Evolutionary conservation across 78 protist species (phyloP).

Genomic region (Emiliania huxleyi): DNA sequence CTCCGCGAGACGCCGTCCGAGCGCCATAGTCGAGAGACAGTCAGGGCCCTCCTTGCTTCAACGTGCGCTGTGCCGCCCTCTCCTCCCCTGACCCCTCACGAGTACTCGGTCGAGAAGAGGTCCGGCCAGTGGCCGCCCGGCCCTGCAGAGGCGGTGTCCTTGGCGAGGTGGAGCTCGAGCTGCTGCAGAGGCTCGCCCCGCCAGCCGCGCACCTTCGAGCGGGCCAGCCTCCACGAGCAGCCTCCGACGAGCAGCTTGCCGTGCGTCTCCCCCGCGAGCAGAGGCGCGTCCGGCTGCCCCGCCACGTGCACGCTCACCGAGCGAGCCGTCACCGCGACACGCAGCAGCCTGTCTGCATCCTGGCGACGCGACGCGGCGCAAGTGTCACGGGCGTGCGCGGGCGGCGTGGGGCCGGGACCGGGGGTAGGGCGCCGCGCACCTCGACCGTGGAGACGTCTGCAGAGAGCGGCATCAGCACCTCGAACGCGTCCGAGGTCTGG

Average conservation of each 20-base stretch:
- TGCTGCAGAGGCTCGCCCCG: neutral
- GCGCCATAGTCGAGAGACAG: too few relatives aligned
- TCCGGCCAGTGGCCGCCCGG: neutral
- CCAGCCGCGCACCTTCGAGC: neutral
- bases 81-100: too few relatives aligned
- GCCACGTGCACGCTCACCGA: neutral
- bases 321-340: neutral
- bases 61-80: too few relatives aligned
- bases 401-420: too few relatives aligned
- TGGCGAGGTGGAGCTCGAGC: neutral
- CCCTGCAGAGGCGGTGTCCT: neutral
- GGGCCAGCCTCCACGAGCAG: neutral
- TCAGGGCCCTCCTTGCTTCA: too few relatives aligned
- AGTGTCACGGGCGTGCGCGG: too few relatives aligned
- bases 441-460: neutral
- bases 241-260: neutral
- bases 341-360: neutral
- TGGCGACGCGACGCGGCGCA: too few relatives aligned
- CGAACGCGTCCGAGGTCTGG: neutral
- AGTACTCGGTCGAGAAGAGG: too few relatives aligned
- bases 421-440: too few relatives aligned
- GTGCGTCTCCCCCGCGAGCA: neutral
- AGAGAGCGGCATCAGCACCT: neutral
- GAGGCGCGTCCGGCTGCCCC: neutral
- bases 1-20: too few relatives aligned